phyloP scores from a whole-genome alignment of 305 asterid genomes.

The Solanum chacoense region DNA sequence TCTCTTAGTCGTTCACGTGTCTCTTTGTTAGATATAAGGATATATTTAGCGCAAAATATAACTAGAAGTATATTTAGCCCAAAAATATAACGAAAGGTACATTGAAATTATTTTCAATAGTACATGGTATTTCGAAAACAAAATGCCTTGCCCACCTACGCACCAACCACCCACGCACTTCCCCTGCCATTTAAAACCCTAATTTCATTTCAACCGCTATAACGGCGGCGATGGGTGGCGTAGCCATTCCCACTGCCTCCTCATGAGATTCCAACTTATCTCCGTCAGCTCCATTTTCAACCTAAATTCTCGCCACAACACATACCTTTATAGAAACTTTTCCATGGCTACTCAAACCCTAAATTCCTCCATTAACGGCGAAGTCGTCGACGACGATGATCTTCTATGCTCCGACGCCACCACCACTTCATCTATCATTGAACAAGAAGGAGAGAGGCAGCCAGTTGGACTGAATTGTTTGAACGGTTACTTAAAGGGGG shows the following conservation, averaged over 20 bases:
- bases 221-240: slow-evolving; percentile 21
- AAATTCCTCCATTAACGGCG: neutral
- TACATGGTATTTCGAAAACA: neutral
- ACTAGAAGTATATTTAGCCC: neutral
- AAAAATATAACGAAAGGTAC: too few relatives aligned
- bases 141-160: neutral
- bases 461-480: slow-evolving; percentile 16
- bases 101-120: neutral
- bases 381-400: slow-evolving; percentile 14
- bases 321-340: neutral
- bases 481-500: slow-evolving; percentile 45
- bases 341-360: slow-evolving; percentile 41
- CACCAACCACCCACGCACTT: neutral
- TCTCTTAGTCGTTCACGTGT: neutral
- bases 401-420: slow-evolving; percentile 21
- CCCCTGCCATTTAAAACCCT: neutral
- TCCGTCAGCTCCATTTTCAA: slow-evolving; percentile 1
- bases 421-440: neutral
- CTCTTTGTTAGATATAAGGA: neutral
- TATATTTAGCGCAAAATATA: neutral
- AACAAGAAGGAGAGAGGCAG: slow-evolving; percentile 8
- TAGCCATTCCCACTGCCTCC: slow-evolving; percentile 12
- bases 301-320: slow-evolving; percentile 1
- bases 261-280: slow-evolving; percentile 28
- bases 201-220: neutral